Evolutionary conservation across 345 rosid genomes (phyloP).

Genomic region (Linum tenue): DNA sequence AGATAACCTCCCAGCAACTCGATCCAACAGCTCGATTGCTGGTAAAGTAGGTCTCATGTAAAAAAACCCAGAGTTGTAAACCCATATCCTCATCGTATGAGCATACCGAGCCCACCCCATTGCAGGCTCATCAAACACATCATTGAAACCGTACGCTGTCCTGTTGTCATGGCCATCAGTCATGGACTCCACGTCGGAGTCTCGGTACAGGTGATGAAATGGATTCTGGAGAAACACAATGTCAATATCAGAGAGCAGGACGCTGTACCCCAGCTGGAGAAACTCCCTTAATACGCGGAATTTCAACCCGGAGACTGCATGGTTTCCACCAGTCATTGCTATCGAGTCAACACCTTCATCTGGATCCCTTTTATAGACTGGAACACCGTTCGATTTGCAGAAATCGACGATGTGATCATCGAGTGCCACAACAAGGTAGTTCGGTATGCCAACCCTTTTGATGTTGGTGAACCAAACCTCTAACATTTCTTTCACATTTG

Average conservation of each 20-base stretch:
- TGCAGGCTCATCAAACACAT: constrained; percentile 77
- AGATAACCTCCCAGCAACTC: constrained; percentile 68
- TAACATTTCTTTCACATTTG: constrained; percentile 63
- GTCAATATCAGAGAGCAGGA: constrained; percentile 91
- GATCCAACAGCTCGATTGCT: constrained; percentile 76
- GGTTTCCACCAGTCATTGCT: constrained; percentile 77
- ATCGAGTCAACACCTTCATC: constrained; percentile 54
- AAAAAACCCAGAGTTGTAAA: constrained; percentile 91
- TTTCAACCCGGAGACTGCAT: constrained; percentile 89
- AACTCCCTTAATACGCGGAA: constrained; percentile 87
- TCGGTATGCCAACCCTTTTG: constrained; percentile 60
- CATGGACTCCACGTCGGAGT: constrained; percentile 96
- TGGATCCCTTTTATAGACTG: constrained; percentile 77
- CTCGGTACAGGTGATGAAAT: constrained; percentile 69
- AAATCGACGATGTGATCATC: constrained; percentile 62
- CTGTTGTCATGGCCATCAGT: constrained; percentile 74
- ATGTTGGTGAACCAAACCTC: constrained; percentile 81
- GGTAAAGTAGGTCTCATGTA: constrained; percentile 79
- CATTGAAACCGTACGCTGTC: constrained; percentile 87
- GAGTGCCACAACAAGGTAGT: constrained; percentile 74
- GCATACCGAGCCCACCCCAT: constrained; percentile 99
- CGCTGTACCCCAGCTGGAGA: constrained; percentile 84
- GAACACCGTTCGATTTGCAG: constrained; percentile 68
- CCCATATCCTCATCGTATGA: constrained; percentile 98
- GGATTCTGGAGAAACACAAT: constrained; percentile 85